Evolutionary conservation across 768 basidiomycete genomes (phyloP), one percentile per base, ranked within the genome.

Genomic region (Baorangia bicolor): DNA sequence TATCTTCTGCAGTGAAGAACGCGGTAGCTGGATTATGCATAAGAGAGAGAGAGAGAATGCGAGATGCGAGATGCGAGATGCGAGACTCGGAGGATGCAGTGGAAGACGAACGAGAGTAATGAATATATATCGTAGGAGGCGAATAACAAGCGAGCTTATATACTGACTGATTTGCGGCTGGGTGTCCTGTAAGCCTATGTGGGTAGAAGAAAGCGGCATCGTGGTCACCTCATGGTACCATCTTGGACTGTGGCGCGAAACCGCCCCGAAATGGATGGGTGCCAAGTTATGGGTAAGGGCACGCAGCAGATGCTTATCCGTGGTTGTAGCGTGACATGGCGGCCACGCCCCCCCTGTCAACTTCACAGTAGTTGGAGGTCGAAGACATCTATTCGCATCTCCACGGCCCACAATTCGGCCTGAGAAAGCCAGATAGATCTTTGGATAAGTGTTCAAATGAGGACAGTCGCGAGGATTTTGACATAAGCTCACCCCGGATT

Each of bases 1-100:
- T 73, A 64, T 71, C 71, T 68, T 71, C 66, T 61, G 70, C 54
- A 51, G 70, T 73, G 71, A 73, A 71, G 59, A 73, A 70, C 6
- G 70, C 54, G 57, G 65, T 61, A 46, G 63, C 34, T 27, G 70
- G 65, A 50, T 73, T 59, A 57, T 71, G 70, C 70, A 71, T 71
- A n/a, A 45, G 63, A 30, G 55, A 43, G 53, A 41, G 55, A 51
- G 28, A 13, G 27, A 27, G 49, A 7, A 44, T n/a, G n/a, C n/a
- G n/a, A n/a, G n/a, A n/a, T n/a, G n/a, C n/a, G n/a, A n/a, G n/a
- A n/a, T n/a, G n/a, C n/a, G n/a, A n/a, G 39, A 49, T 34, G 39
- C 38, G 44, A 57, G 47, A 51, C 40, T n/a, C n/a, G n/a, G 41
- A 48, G 51, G 43, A 57, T n/a, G 7, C 5, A 16, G 56, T 33